Evolutionary conservation across 257 asterid genomes (phyloP).

Genomic region (Solanum sitiens): DNA sequence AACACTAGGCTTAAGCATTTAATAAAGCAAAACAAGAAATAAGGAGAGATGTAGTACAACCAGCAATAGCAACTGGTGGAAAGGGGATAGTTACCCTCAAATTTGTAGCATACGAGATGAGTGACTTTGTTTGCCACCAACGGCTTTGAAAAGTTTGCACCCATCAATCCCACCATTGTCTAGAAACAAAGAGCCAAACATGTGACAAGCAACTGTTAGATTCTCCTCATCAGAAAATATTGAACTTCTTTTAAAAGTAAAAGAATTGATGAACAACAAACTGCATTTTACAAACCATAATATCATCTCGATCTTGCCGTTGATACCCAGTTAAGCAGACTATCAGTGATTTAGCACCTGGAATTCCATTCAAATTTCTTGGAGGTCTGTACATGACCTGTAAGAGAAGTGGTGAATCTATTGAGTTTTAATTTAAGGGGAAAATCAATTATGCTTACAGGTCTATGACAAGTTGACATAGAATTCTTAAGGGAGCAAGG

Average conservation of each 20-base stretch:
- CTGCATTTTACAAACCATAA: conserved; percentile 44
- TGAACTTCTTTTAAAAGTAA: not conserved
- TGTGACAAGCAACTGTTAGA: not conserved
- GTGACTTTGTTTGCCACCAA: conserved; percentile 75
- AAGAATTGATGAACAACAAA: not conserved
- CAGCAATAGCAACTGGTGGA: not conserved
- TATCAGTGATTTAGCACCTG: conserved; percentile 62
- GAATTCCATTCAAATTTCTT: conserved; percentile 72
- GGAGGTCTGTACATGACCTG: conserved; percentile 77
- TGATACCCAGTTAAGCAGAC: conserved; percentile 91
- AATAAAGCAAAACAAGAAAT: not conserved
- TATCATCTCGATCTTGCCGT: conserved; percentile 66
- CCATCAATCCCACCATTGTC: conserved; percentile 92
- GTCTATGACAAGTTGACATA: not conserved
- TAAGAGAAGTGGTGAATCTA: not conserved
- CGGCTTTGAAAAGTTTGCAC: conserved; percentile 85
- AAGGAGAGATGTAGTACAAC: not conserved
- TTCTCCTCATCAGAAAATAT: not conserved
- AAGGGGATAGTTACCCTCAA: conserved; percentile 52
- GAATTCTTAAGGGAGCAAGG: not conserved
- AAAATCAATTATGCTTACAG: not conserved
- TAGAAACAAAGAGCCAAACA: conserved; percentile 9
- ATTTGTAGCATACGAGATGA: conserved; percentile 94
- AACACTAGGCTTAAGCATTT: not conserved
- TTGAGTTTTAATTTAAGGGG: not conserved